Percentiles rank a stretch among this genome's conserved stretches.
These are phyloP conservation scores for Ogataea ganodermae DNA, from an alignment of 805 yeast genomes.

Conservation along the genomic window DNA sequence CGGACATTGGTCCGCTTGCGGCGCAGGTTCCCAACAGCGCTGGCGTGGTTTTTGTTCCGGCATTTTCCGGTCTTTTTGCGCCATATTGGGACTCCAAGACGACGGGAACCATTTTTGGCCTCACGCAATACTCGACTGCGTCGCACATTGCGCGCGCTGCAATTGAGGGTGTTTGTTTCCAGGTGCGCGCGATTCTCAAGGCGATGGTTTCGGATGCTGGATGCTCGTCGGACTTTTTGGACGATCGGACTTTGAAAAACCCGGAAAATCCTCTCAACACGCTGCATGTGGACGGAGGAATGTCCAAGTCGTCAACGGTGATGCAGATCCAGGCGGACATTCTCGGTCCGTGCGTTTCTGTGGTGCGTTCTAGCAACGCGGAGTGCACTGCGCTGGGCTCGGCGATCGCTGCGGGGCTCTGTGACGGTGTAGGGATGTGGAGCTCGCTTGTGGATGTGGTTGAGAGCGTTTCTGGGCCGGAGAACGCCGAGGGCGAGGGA, in stretches of 20 bases:
- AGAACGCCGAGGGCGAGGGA: conserved; percentile 2
- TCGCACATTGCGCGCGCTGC: conserved; percentile 94
- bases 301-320: conserved; percentile 87
- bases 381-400: conserved; percentile 97
- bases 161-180: conserved; percentile 92
- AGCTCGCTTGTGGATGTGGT: conserved; percentile 68
- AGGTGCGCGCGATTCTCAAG: conserved; percentile 84
- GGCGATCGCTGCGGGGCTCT: conserved; percentile 91
- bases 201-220: conserved; percentile 84
- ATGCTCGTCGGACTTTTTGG: conserved; percentile 57
- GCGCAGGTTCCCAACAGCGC: conserved; percentile 78
- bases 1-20: conserved; percentile 90
- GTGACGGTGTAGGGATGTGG: conserved; percentile 69
- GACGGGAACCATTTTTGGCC: conserved; percentile 89
- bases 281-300: conserved; percentile 90
- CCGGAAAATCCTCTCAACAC: conserved; percentile 41
- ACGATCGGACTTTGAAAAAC: conserved; percentile 43
- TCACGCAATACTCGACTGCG: conserved; percentile 90
- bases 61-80: conserved; percentile 90
- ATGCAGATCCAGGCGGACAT: conserved; percentile 94
- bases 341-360: conserved; percentile 82
- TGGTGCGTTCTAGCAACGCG: conserved; percentile 74
- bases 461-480: conserved; percentile 33
- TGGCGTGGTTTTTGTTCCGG: conserved; percentile 94
- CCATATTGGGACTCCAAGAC: conserved; percentile 96